Evolutionary conservation across 192 early-diverging fungal genomes (phyloP).

Genomic region (Rhizoclosmatium globosum): DNA sequence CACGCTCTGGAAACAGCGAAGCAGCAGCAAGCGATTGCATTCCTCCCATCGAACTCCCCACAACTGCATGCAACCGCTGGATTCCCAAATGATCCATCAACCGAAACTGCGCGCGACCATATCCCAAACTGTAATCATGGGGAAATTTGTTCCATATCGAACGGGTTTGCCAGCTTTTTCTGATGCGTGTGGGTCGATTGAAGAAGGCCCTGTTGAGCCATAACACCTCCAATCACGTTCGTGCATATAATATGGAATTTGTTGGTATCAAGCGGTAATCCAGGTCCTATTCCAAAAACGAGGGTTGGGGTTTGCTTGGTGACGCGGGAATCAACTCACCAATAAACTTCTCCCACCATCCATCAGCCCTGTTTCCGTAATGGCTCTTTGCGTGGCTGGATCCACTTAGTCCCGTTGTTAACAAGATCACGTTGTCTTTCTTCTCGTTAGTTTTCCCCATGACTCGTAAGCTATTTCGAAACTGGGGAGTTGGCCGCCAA

Average conservation of each 20-base stretch:
- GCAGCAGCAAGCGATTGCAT: conserved; percentile 93
- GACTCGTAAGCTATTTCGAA: conserved; percentile 94
- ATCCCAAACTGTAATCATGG: conserved; percentile 78
- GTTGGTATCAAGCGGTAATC: conserved; percentile 88
- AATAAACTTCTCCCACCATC: conserved; percentile 99
- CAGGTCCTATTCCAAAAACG: conserved; percentile 66
- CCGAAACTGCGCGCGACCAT: conserved; percentile 95
- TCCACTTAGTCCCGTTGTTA: conserved; percentile 95
- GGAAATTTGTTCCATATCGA: conserved; percentile 76
- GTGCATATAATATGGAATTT: conserved; percentile 96
- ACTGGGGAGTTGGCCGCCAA: conserved; percentile 81
- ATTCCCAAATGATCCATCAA: conserved; percentile 85
- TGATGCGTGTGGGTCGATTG: conserved; percentile 76
- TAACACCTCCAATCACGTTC: conserved; percentile 96
- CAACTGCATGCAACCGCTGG: conserved; percentile 82
- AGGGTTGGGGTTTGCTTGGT: neutral
- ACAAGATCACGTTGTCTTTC: conserved; percentile 85
- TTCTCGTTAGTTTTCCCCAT: conserved; percentile 87
- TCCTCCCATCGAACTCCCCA: conserved; percentile 92
- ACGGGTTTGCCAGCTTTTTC: conserved; percentile 29
- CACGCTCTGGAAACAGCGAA: conserved; percentile 81
- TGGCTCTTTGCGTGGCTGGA: conserved; percentile 93
- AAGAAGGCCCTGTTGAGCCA: conserved; percentile 91
- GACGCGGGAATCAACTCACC: conserved; percentile 38
- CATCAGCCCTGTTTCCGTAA: conserved; percentile 73